Base-by-base conservation (phyloP, 2,329 filamentous ascomycete species). In the Colletotrichum truncatum region DNA sequence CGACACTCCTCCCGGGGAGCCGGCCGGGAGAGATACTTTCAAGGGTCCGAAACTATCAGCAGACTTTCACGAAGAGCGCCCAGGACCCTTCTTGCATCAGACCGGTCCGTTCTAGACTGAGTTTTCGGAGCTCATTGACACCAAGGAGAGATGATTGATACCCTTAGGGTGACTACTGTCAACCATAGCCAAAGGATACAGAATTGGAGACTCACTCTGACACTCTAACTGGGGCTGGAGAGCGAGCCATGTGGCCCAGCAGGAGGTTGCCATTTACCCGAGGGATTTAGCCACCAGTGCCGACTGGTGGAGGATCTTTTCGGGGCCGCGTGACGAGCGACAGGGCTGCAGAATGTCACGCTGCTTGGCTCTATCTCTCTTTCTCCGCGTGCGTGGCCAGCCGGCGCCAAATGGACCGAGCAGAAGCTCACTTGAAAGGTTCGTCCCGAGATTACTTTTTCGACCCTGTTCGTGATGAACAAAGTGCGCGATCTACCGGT, bases 331-430 rank as follows among this genome's bases (percentile, higher is more conserved):
- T 60, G 61, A 53, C 26, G 61, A 16, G 54, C 61, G 39, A 64
- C 61, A 64, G 55, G 61, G 61, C 61, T 64, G 61, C 62, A 64
- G 56, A 61, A 54, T 61, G 62, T 64, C 56, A 64, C 62, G 62
- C 62, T 61, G 48, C 48, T 52, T 16, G 18, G 18, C 26, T 34
- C 18, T 25, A 8, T 14, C 14, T 14, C 16, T 28, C 2, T 11
- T 11, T n/a, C n/a, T 3, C 12, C 16, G n/a, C 18, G 39, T 8
- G 39, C 18, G 46, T 23, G 6, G 34, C 28, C 60, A 53, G 54
- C 61, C 61, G 61, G 55, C 61, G 61, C 56, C 61, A 49, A 25
- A 49, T 61, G 56, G 61, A 34, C 61, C 61, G 48, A 59, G 41
- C 16, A 12, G 26, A n/a, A 49, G 54, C 60, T 30, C 60, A 53